Conservation (phyloP, 2,329 filamentous ascomycete species). For the Claviceps sp. region DNA sequence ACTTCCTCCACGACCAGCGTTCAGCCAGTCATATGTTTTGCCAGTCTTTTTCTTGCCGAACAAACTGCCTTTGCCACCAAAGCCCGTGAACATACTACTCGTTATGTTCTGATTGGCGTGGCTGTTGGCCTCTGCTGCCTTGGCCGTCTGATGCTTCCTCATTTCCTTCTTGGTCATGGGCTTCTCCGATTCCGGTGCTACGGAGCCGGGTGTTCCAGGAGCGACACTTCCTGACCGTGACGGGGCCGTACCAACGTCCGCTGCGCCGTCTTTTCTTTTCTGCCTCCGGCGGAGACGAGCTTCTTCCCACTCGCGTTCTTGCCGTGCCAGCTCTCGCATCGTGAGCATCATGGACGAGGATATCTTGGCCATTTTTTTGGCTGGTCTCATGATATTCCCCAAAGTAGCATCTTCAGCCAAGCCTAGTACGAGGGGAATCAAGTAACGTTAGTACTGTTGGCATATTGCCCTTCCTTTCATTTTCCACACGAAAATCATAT, state of each 20-base stretch:
- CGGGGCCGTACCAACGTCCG: slow-evolving; percentile 32
- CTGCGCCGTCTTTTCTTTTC: slow-evolving; percentile 45
- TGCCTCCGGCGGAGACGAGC: slow-evolving; percentile 53
- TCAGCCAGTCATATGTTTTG: slow-evolving; percentile 70
- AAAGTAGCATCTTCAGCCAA: slow-evolving; percentile 22
- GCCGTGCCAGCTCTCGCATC: slow-evolving; percentile 48
- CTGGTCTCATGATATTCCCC: slow-evolving; percentile 27
- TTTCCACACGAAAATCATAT: too few relatives aligned
- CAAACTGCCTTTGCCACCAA: slow-evolving; percentile 47
- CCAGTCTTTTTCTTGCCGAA: slow-evolving; percentile 46
- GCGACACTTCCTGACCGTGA: slow-evolving; percentile 44
- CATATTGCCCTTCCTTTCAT: background rate
- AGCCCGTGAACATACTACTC: slow-evolving; percentile 54
- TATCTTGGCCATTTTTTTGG: slow-evolving; percentile 32
- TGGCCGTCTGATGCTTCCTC: slow-evolving; percentile 62
- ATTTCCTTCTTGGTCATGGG: slow-evolving; percentile 76
- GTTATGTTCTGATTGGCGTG: slow-evolving; percentile 77
- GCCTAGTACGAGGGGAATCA: slow-evolving; percentile 16
- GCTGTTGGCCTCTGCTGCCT: slow-evolving; percentile 62
- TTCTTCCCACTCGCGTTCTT: slow-evolving; percentile 62
- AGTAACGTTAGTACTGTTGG: background rate
- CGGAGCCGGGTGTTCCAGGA: slow-evolving; percentile 46
- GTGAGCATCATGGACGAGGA: slow-evolving; percentile 37
- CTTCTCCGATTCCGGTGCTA: slow-evolving; percentile 53
- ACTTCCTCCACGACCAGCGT: slow-evolving; percentile 33